Evolutionary conservation across 805 yeast species (phyloP), one percentile per base, ranked within the genome.

Genomic region (Saturnispora silvae): DNA sequence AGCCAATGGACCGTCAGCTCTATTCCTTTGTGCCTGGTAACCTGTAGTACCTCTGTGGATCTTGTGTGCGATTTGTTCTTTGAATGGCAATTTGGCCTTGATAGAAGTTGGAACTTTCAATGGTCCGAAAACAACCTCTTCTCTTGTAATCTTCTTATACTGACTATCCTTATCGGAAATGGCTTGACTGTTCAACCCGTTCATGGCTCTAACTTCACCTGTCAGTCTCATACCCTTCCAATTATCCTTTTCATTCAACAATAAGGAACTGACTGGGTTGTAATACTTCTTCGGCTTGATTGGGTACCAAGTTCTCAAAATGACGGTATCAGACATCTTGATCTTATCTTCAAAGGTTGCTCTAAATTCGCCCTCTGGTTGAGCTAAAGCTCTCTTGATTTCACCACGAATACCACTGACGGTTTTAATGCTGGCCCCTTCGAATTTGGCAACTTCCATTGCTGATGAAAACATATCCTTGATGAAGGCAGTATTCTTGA

Each of bases 361-460:
- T 55, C 99, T 75, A 67, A 71, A 94, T 57, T 81, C 78, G 10
- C 99, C 99, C 35, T 89, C 97, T 0, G 96, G 96, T 49, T 82
- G 81, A 8, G 95, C 74, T 44, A 92, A 66, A 0, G 97, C 98
- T 45, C 96, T 70, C 58, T 92, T 92, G 50, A 92, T 89, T 59
- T 92, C 97, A 59, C 99, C 99, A 48, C 98, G 69, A 41, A 92
- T 85, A 42, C 99, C 98, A 6, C 95, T 83, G 4, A 92, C 98
- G 0, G 98, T 94, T 59, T 86, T 81, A 54, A 92, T 86, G 32
- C 86, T 79, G 0, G 98, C 98, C 41, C 99, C 99, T 64, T 92
- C 98, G 54, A 92, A 92, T 56, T 86, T 83, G 28, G 97, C 97
- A 40, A 89, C 95, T 62, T 92, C 99, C 60, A 92, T 67, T 0